Evolutionary conservation across 2,329 filamentous ascomycete genomes (phyloP), one percentile per base, ranked within the genome.

Genomic region (Monilinia laxa): DNA sequence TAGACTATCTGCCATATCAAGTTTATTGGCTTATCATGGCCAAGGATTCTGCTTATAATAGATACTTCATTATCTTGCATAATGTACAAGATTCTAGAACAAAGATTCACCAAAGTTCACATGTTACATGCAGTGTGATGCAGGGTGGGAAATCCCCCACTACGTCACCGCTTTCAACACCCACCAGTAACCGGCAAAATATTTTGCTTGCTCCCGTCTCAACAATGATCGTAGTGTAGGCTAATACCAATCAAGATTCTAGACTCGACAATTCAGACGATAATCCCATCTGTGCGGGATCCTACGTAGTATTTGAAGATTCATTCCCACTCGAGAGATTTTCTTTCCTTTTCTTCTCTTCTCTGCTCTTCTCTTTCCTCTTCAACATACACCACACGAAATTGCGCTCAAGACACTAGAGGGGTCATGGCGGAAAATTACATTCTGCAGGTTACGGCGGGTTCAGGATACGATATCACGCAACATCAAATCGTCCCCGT

Each of bases 361-460:
- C 5, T 18, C 4, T 28, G n/a, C 42, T 18, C 42, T 16, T 45
- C 14, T 18, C 14, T 45, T 6, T 6, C 5, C 45, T 4, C 7
- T 23, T 10, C 20, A n/a, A n/a, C 3, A 40, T 16, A 14, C 25
- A 31, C 4, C 40, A 28, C 14, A 23, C n/a, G 35, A 20, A 51
- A 4, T 20, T 25, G 45, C 31, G 45, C 58, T n/a, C 10, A 31
- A 11, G 20, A 23, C n/a, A 10, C 45, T 31, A 6, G 9, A 45
- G 20, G 14, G 42, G 64, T 12, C 2, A 87, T 87, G 87, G 82
- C 87, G 23, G 85, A 90, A 68, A 89, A 91, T 71, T 97, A 95
- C 78, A 84, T 91, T 62, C 84, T 98, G 69, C 86, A 85, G 71
- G 89, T 97, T 65, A 96, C 92, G 0, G 92, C 92, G 1, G 94